Conservation (phyloP, 1,284 basidiomycete genomes). For the Sanghuangporus baumii region DNA sequence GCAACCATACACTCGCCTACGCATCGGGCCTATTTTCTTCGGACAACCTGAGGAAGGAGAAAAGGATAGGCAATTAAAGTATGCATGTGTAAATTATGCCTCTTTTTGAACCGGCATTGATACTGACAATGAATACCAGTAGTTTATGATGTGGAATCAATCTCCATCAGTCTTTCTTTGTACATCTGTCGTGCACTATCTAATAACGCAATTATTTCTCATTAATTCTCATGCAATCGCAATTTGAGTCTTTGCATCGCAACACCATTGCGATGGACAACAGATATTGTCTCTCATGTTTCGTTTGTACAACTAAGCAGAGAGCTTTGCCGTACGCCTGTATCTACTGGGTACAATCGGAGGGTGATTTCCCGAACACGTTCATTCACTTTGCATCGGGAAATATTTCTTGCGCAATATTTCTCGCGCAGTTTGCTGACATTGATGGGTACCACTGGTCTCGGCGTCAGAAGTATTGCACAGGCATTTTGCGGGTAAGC, state of each 20-base stretch:
- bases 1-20: constrained; percentile 87
- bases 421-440: too few relatives aligned
- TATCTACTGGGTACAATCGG: too few relatives aligned
- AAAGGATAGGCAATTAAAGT: not conserved
- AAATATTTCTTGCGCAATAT: too few relatives aligned
- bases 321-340: too few relatives aligned
- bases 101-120: constrained; percentile 22
- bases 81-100: not conserved
- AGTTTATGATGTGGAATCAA: not conserved
- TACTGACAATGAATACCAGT: not conserved
- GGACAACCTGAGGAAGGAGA: constrained; percentile 14
- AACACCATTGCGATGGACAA: not conserved
- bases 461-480: too few relatives aligned
- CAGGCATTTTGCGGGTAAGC: too few relatives aligned
- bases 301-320: too few relatives aligned
- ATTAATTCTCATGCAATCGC: not conserved
- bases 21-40: constrained; percentile 67
- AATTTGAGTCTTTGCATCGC: not conserved
- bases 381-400: too few relatives aligned
- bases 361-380: too few relatives aligned
- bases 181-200: not conserved
- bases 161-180: not conserved
- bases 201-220: not conserved
- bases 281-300: not conserved
- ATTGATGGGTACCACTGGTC: too few relatives aligned